phyloP scores from a whole-genome alignment of 1,284 basidiomycete species.

The Cutaneotrichosporon sp. region DNA sequence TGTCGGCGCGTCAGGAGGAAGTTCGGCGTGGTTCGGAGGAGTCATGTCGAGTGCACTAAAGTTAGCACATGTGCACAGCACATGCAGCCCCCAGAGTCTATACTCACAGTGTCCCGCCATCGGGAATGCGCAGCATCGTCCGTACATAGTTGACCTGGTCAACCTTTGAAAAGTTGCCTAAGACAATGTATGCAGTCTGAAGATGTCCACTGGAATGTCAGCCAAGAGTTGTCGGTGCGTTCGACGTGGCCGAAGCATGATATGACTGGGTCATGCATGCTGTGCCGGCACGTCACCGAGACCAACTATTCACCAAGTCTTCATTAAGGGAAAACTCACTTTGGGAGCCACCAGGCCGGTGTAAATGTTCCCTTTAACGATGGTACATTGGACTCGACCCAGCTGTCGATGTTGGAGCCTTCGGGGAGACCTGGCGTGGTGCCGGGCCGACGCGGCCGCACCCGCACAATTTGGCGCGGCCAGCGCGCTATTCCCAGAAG shows the following conservation, averaged over 20 bases:
- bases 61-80: no score
- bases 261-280: no score
- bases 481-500: conserved; percentile 37
- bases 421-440: not conserved
- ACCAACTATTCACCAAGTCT: no score
- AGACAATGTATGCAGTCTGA: conserved; percentile 50
- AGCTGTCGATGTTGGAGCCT: conserved; percentile 19
- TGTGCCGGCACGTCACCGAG: no score
- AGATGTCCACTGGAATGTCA: conserved; percentile 43
- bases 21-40: conserved; percentile 49
- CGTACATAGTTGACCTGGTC: conserved; percentile 67
- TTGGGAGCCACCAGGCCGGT: conserved; percentile 48
- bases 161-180: conserved; percentile 59
- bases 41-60: conserved; percentile 55
- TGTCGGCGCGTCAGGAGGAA: conserved; percentile 66
- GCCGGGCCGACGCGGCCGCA: conserved; percentile 16
- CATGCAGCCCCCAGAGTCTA: not conserved
- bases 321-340: conserved; percentile 23
- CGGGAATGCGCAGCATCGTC: conserved; percentile 57
- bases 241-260: no score
- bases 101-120: conserved; percentile 65
- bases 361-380: conserved; percentile 43
- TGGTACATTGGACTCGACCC: conserved; percentile 40
- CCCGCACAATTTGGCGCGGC: conserved; percentile 38
- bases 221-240: not conserved